Conservation (phyloP, 805 yeast genomes). For the Ogataea nitratoaversa region DNA sequence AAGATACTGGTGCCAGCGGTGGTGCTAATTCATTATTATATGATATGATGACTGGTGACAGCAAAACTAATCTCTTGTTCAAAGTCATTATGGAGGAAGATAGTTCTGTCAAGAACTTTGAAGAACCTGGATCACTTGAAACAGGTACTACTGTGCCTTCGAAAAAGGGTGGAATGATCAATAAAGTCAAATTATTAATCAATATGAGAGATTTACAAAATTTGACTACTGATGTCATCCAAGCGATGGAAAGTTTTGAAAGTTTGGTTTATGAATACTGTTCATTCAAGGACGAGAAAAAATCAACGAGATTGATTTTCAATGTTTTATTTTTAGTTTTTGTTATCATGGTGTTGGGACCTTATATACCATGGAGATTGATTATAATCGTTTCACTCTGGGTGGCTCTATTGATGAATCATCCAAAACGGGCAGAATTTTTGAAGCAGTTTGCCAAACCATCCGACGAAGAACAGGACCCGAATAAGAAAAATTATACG, state of each 20-base stretch:
- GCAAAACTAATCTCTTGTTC: conserved; percentile 11
- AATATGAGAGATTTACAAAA: conserved; percentile 75
- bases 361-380: conserved; percentile 60
- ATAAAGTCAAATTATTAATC: conserved; percentile 40
- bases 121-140: not conserved
- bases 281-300: conserved; percentile 65
- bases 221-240: conserved; percentile 50
- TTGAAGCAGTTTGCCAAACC: conserved; percentile 14
- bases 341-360: conserved; percentile 38
- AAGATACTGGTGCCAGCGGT: conserved; percentile 9
- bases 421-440: conserved; percentile 46
- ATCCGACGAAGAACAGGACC: conserved; percentile 24
- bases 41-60: conserved; percentile 16
- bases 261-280: conserved; percentile 56
- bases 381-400: conserved; percentile 57
- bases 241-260: conserved; percentile 48
- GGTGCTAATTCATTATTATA: conserved; percentile 5
- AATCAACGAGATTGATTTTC: conserved; percentile 58
- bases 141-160: conserved; percentile 3
- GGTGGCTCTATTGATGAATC: conserved; percentile 47
- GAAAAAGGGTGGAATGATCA: conserved; percentile 12
- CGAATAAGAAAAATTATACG: not conserved
- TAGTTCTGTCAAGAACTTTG: not conserved
- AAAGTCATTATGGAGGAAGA: conserved; percentile 14
- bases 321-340: conserved; percentile 37